Conservation (phyloP, 2,329 filamentous ascomycete species). For the Chrysoporthe austroafricana region DNA sequence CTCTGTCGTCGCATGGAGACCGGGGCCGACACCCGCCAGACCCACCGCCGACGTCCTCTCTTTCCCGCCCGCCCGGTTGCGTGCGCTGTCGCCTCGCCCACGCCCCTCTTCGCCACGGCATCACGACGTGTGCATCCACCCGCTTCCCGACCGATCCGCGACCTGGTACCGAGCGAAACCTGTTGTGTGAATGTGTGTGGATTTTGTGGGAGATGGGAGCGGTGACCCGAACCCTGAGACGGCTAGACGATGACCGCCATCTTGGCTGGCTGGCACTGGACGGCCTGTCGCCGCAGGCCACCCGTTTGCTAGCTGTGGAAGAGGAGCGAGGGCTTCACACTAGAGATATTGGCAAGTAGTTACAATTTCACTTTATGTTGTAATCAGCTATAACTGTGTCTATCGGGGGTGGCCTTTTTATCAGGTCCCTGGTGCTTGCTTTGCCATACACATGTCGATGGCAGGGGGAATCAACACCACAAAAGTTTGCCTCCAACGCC, state of each 20-base stretch:
- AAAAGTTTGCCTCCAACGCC: constrained; percentile 26
- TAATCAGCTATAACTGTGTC: constrained; percentile 12
- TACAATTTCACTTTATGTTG: constrained; percentile 18
- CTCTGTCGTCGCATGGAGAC: constrained; percentile 23
- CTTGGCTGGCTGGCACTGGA: background rate
- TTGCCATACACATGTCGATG: constrained; percentile 17
- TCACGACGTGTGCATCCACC: background rate
- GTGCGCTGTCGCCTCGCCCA: background rate
- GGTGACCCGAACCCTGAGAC: constrained; percentile 21
- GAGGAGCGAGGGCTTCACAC: background rate
- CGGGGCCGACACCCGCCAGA: constrained; percentile 23
- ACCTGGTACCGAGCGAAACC: constrained; percentile 7
- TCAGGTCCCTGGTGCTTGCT: background rate
- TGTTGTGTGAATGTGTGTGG: background rate
- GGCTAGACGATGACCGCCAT: background rate
- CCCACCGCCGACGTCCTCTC: constrained; percentile 29
- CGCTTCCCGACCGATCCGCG: background rate
- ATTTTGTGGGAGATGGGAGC: background rate
- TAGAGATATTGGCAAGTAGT: constrained; percentile 21
- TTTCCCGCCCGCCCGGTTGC: constrained; percentile 15
- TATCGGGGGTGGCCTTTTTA: constrained; percentile 11
- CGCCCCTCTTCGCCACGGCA: background rate
- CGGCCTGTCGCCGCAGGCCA: background rate
- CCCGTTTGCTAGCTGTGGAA: background rate
- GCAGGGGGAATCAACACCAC: constrained; percentile 25